Percentiles rank a stretch among this genome's conserved stretches.
Conservation (phyloP, 139 green algal species). For the Coelastrella sp. region DNA sequence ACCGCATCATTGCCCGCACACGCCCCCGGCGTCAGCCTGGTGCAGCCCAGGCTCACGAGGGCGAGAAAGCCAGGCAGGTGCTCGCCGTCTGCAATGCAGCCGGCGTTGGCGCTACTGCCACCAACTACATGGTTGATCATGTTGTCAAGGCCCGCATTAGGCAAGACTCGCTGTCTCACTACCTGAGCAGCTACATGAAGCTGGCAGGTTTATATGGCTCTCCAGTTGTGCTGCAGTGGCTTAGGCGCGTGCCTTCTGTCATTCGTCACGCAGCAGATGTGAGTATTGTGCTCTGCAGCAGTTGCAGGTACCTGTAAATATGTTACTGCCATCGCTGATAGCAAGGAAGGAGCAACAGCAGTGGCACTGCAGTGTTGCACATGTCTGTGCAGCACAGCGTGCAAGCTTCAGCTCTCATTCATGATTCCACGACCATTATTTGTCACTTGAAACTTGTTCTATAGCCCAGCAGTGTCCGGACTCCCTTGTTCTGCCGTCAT, state of each 20-base stretch:
- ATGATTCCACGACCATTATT: no score
- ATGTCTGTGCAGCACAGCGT: no score
- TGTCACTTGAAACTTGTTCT: no score
- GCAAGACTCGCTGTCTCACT: neutral
- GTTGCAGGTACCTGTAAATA: neutral
- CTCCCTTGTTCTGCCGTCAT: no score
- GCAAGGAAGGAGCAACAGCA: neutral
- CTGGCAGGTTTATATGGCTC: neutral
- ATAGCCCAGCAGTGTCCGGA: no score
- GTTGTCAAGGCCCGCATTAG: neutral
- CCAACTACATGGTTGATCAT: neutral
- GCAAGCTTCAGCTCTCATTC: no score
- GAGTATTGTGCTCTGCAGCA: neutral
- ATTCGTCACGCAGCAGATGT: constrained; percentile 27
- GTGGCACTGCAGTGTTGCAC: neutral
- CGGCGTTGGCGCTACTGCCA: neutral
- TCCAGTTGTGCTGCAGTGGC: neutral
- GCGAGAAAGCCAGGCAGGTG: neutral
- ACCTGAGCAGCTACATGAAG: neutral
- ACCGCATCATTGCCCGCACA: neutral
- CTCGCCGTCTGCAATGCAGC: neutral
- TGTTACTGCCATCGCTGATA: neutral
- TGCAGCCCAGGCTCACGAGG: neutral
- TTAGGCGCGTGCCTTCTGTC: neutral
- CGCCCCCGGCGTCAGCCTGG: no score